Base-by-base conservation (phyloP, 768 basidiomycete genomes). In the Suillus americanus region DNA sequence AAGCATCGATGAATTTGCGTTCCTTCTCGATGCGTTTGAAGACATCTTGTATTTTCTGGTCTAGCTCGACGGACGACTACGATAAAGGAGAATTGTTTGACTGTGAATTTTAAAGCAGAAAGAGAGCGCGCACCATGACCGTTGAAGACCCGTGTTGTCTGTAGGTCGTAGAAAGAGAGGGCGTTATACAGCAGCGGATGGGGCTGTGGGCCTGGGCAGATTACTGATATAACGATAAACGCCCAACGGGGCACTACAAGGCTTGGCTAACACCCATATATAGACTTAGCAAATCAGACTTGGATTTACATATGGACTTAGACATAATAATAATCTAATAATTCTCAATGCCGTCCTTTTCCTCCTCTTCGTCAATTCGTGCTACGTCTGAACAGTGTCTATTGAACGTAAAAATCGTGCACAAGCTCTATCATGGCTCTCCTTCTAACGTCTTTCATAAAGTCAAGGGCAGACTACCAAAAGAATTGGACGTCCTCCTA, bases 41-140 rank as follows among this genome's bases (percentile, higher is more conserved):
- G 72, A 95, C 88, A 78, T 94, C 92, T 76, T 89, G 88, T 75
- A 96, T 94, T 86, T 95, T 96, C 86, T 89, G 89, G 86, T 95
- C 93, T 79, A 94, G 82, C 79, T 92, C 90, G 73, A 74, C 72
- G 59, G 77, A 68, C 76, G 77, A 65, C 60, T 28, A 37, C 18
- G 51, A 4, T 35, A 30, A 25, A 6, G 61, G 65, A 61, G 25
- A 59, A 5, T 54, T 54, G 20, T 35, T 69, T 25, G 68, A 53
- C 38, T 13, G 33, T 56, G 35, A 16, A 65, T 66, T 38, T 38
- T 62, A 66, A 62, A 56, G 3, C 37, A 45, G 50, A 64, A 51
- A 68, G 69, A 55, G 45, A 67, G 38, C 4, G 62, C 75, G 43
- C 60, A 78, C 75, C 75, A 76, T 76, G 69, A 73, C 72, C 72